Percentiles rank a stretch among this genome's conserved stretches.
These are phyloP conservation scores for Rosa multiflora DNA, from an alignment of 306 rosid species.

Conservation along the genomic window DNA sequence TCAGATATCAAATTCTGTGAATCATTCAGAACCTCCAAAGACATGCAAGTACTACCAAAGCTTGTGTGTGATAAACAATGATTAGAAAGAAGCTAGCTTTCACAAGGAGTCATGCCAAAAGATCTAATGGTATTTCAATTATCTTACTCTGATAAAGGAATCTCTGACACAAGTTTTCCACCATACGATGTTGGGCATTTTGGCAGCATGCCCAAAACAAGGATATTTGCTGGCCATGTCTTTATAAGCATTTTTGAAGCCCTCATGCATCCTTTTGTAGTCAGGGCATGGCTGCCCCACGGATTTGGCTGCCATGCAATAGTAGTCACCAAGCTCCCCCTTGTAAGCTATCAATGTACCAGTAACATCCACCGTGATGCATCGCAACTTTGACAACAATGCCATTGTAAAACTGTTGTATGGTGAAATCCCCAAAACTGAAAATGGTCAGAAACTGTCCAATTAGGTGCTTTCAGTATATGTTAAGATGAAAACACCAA, in stretches of 20 bases:
- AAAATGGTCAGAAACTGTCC: slow-evolving; percentile 5
- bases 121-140: slow-evolving; percentile 18
- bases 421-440: slow-evolving; percentile 10
- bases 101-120: slow-evolving; percentile 1
- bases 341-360: slow-evolving; percentile 95
- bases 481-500: not conserved
- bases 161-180: slow-evolving; percentile 93
- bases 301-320: slow-evolving; percentile 97
- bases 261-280: slow-evolving; percentile 85
- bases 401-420: slow-evolving; percentile 48
- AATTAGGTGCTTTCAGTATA: slow-evolving; percentile 17
- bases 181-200: slow-evolving; percentile 89
- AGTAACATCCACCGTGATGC: slow-evolving; percentile 87
- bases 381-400: slow-evolving; percentile 58
- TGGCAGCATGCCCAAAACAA: slow-evolving; percentile 78
- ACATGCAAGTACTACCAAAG: not conserved
- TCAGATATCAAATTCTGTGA: not conserved
- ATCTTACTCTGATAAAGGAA: slow-evolving; percentile 84
- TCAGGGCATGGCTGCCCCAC: slow-evolving; percentile 91
- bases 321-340: slow-evolving; percentile 95
- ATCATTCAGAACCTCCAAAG: slow-evolving; percentile 6
- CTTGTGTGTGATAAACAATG: not conserved
- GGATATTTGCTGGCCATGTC: slow-evolving; percentile 89
- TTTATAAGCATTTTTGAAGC: slow-evolving; percentile 80
- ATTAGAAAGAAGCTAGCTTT: slow-evolving; percentile 17